Conservation (phyloP, 2,329 filamentous ascomycete genomes). For the Apiospora saccharicola region DNA sequence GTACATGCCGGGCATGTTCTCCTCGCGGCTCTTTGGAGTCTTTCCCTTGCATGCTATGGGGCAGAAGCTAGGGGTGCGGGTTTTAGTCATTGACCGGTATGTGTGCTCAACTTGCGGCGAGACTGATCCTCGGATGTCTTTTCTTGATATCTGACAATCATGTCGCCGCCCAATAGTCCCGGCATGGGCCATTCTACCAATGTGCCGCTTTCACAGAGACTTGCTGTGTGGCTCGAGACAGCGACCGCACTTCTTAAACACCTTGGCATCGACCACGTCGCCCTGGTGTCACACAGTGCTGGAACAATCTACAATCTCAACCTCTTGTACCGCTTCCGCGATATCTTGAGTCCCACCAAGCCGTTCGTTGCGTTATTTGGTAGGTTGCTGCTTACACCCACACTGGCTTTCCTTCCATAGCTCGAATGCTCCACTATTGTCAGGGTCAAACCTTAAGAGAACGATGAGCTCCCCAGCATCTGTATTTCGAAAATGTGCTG, state of each 20-base stretch:
- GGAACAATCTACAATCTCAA: conserved; percentile 36
- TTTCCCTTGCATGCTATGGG: conserved; percentile 27
- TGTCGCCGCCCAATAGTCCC: conserved; percentile 30
- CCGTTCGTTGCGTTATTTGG: conserved; percentile 32
- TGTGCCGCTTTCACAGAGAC: conserved; percentile 32
- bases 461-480: not conserved
- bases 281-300: conserved; percentile 34
- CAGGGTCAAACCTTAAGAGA: not conserved
- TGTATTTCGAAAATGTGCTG: not conserved
- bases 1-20: conserved; percentile 36
- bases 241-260: conserved; percentile 43
- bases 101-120: conserved; percentile 40
- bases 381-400: not conserved
- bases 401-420: no score
- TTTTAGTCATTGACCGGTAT: conserved; percentile 37
- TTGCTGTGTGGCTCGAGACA: conserved; percentile 41
- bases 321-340: conserved; percentile 34
- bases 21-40: conserved; percentile 26
- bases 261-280: conserved; percentile 40
- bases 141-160: conserved; percentile 42
- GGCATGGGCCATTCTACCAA: conserved; percentile 46
- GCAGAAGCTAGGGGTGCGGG: conserved; percentile 29
- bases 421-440: not conserved
- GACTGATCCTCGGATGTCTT: conserved; percentile 39
- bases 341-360: conserved; percentile 33